Conservation (phyloP, 2,329 filamentous ascomycete genomes). For the Verticillium isaacii region DNA sequence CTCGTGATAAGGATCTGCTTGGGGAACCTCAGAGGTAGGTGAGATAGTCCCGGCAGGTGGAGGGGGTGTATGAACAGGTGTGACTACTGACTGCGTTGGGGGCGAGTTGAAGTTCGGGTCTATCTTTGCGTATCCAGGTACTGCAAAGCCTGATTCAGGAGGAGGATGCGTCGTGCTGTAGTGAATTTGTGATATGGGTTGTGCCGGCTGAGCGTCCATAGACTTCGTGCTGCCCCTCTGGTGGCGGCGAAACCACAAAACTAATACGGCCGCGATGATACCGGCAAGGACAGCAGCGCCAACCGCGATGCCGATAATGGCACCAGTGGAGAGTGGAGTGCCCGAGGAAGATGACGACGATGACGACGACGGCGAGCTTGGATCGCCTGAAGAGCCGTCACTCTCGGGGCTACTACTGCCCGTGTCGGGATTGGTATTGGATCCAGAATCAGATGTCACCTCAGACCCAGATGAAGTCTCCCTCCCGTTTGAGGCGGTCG, state of each 20-base stretch:
- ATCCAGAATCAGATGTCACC: background rate
- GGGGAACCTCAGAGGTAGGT: background rate
- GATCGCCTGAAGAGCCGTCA: background rate
- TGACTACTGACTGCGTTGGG: background rate
- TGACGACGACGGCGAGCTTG: background rate
- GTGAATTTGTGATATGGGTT: background rate
- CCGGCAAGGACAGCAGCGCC: conserved; percentile 1
- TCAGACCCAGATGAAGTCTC: background rate
- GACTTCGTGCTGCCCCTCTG: background rate
- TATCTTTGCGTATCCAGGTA: background rate
- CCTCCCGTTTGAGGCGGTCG: background rate
- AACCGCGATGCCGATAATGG: conserved; percentile 5
- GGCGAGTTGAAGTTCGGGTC: background rate
- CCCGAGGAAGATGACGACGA: conserved; percentile 14
- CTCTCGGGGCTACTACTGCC: background rate
- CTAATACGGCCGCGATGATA: conserved; percentile 1
- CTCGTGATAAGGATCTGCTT: background rate
- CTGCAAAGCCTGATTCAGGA: background rate
- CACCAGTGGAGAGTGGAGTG: conserved; percentile 4
- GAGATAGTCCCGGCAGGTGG: background rate
- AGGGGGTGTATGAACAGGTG: background rate
- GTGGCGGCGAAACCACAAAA: conserved; percentile 3
- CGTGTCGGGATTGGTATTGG: background rate
- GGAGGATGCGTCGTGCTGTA: background rate
- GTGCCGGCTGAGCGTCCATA: background rate